Conservation (phyloP, 1,284 basidiomycete genomes). For the Cryptococcus sp. region DNA sequence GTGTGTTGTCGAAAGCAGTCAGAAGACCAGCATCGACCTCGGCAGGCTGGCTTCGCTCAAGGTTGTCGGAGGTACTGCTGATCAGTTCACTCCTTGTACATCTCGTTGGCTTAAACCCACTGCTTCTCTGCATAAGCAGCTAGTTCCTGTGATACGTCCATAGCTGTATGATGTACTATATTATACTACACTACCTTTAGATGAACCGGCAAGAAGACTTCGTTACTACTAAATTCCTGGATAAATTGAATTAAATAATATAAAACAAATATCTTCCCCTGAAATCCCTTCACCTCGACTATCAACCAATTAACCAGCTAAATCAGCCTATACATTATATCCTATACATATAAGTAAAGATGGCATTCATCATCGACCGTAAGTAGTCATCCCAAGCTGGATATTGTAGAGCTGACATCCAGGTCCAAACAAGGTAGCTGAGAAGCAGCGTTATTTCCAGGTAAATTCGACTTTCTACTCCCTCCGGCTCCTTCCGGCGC, state of each 20-base stretch:
- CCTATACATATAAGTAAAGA: constrained; percentile 11
- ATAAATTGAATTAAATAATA: constrained; percentile 20
- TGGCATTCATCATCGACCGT: constrained; percentile 40
- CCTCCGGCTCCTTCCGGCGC: not conserved
- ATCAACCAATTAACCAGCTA: not conserved
- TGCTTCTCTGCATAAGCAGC: constrained; percentile 37
- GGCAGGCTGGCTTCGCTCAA: constrained; percentile 75
- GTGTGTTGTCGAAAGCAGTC: constrained; percentile 80
- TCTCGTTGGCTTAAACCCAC: constrained; percentile 16
- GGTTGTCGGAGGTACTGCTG: constrained; percentile 46
- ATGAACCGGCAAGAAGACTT: not conserved
- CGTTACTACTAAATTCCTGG: constrained; percentile 5
- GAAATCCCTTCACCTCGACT: not conserved
- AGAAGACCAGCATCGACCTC: constrained; percentile 79
- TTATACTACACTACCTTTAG: not conserved
- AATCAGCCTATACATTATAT: constrained; percentile 8
- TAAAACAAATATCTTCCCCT: constrained; percentile 8
- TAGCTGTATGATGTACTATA: constrained; percentile 10
- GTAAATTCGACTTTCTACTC: constrained; percentile 19
- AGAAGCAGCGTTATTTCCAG: constrained; percentile 44
- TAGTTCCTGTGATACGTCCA: constrained; percentile 44
- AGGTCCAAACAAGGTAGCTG: constrained; percentile 37
- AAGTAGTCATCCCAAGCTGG: constrained; percentile 5
- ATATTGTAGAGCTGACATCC: constrained; percentile 7
- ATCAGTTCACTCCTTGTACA: constrained; percentile 7